Percentiles rank a stretch among this genome's conserved stretches.
Conservation (phyloP, 257 asterid species). For the Penstemon eatonii region DNA sequence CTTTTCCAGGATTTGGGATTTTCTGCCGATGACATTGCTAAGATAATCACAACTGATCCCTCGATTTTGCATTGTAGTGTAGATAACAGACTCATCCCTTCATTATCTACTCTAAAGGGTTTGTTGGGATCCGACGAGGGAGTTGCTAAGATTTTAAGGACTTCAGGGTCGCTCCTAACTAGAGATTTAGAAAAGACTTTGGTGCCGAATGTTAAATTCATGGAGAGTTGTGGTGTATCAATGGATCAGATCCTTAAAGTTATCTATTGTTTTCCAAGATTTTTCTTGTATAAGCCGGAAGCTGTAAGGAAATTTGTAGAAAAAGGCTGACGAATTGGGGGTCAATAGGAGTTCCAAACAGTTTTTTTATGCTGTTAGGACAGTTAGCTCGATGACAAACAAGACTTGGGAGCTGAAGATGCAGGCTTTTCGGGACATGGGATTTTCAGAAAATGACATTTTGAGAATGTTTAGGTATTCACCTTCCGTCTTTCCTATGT, state of each 20-base stretch:
- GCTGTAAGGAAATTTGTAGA: conserved; percentile 28
- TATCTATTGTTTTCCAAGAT: conserved; percentile 26
- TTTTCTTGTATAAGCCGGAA: conserved; percentile 37
- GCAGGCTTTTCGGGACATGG: conserved; percentile 25
- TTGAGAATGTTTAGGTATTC: conserved; percentile 9
- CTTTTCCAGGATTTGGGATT: neutral
- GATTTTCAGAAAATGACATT: conserved; percentile 32
- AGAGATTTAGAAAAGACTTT: conserved; percentile 31
- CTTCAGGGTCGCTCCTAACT: conserved; percentile 27
- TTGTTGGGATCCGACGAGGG: too few species aligned
- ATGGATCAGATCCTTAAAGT: conserved; percentile 13
- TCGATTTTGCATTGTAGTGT: too few species aligned
- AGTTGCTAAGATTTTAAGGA: conserved; percentile 23
- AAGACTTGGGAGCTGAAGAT: conserved; percentile 31
- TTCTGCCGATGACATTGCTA: too few species aligned
- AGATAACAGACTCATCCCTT: too few species aligned
- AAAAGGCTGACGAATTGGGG: conserved; percentile 33
- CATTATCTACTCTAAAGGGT: too few species aligned
- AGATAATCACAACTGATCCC: too few species aligned
- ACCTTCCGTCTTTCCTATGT: conserved; percentile 12
- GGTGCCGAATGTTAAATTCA: conserved; percentile 31
- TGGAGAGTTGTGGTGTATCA: conserved; percentile 23
- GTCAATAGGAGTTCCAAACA: conserved; percentile 7
- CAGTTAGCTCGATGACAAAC: conserved; percentile 21
- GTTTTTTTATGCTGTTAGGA: conserved; percentile 28